A percentile compares a stretch with the other conserved stretches of the same genome.
phyloP scores from a whole-genome alignment of 2,329 filamentous ascomycete genomes.

The Aspergillus fumigatiaffinis region DNA sequence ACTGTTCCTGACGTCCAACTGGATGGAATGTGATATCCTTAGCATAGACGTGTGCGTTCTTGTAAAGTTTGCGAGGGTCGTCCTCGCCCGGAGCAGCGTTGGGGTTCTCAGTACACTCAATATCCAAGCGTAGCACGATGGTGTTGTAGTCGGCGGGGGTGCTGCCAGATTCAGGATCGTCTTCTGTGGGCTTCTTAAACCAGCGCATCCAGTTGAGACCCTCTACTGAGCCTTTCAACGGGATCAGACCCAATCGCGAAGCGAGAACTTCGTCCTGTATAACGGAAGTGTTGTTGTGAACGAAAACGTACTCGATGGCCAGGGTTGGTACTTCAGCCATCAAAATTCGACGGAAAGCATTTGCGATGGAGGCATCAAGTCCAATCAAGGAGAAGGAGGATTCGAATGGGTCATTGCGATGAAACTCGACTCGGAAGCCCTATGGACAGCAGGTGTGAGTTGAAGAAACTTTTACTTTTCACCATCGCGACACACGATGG shows the following conservation, averaged over 20 bases:
- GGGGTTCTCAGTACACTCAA: conserved; percentile 75
- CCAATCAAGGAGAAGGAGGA: conserved; percentile 88
- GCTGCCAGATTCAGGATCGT: conserved; percentile 52
- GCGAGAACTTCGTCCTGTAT: conserved; percentile 97
- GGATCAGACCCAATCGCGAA: conserved; percentile 83
- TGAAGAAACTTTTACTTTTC: not conserved
- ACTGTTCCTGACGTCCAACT: conserved; percentile 66
- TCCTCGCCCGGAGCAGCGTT: conserved; percentile 68
- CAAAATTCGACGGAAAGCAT: conserved; percentile 94
- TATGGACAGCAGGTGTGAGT: conserved; percentile 27
- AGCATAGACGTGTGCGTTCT: conserved; percentile 80
- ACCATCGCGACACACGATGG: not conserved
- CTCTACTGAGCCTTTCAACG: conserved; percentile 73
- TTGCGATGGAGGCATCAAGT: conserved; percentile 87
- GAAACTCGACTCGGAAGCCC: conserved; percentile 72
- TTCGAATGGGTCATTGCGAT: conserved; percentile 74
- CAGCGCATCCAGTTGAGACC: conserved; percentile 80
- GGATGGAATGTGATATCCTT: conserved; percentile 72
- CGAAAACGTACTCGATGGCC: conserved; percentile 89
- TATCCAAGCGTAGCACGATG: conserved; percentile 69
- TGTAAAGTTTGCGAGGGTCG: conserved; percentile 80
- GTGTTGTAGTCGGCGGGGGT: conserved; percentile 76
- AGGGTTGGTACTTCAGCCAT: conserved; percentile 91
- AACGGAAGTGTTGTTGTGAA: conserved; percentile 94
- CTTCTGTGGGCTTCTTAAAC: conserved; percentile 68